A percentile compares a stretch with the other conserved stretches of the same genome.
These are phyloP conservation scores for Saccharomycopsis selenospora DNA, from an alignment of 805 yeast genomes.

Conservation along the genomic window DNA sequence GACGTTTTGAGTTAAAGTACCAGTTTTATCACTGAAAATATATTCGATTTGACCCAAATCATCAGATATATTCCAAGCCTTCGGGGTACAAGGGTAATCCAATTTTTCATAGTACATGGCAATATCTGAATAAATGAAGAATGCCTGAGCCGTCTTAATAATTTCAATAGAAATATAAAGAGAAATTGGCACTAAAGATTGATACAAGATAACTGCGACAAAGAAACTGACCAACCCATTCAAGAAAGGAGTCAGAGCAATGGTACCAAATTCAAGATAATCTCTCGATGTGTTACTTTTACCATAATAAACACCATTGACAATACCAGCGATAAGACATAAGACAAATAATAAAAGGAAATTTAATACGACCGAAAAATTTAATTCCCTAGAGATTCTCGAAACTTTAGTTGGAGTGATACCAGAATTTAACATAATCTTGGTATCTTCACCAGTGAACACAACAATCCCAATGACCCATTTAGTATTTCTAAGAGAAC, in stretches of 20 bases:
- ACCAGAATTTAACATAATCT: conserved; percentile 77
- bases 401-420: conserved; percentile 72
- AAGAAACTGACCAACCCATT: conserved; percentile 70
- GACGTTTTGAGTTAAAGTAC: conserved; percentile 74
- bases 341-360: conserved; percentile 55
- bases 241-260: conserved; percentile 55
- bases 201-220: conserved; percentile 70
- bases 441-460: conserved; percentile 74
- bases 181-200: conserved; percentile 77
- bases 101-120: conserved; percentile 59
- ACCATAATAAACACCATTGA: conserved; percentile 61
- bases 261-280: conserved; percentile 63
- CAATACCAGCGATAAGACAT: conserved; percentile 63
- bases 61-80: conserved; percentile 80
- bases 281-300: conserved; percentile 42
- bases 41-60: conserved; percentile 83
- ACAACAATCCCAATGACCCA: conserved; percentile 76
- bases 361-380: conserved; percentile 61
- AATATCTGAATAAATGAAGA: conserved; percentile 69
- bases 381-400: conserved; percentile 64
- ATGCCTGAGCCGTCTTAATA: conserved; percentile 76
- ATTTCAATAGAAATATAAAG: conserved; percentile 76
- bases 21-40: conserved; percentile 78
- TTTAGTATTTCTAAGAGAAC: conserved; percentile 70
- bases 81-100: conserved; percentile 79